These are phyloP conservation scores for Cladosporium sphaerospermum DNA, from an alignment of 2,329 filamentous ascomycete species.

Conservation along the genomic window DNA sequence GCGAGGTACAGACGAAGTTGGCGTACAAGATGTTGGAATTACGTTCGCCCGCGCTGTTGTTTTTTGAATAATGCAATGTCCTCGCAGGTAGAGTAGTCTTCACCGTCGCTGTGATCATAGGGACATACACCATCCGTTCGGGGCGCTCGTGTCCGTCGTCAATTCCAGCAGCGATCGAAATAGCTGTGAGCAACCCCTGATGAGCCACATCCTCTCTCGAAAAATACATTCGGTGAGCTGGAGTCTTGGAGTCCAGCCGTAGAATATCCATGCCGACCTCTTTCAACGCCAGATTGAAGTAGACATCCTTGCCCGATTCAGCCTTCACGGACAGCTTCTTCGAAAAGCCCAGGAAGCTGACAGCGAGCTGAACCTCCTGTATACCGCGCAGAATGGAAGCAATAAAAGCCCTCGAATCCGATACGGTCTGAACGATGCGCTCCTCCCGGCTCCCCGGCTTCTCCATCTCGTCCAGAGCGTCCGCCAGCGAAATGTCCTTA, in stretches of 20 bases:
- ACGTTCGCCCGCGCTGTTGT: slow-evolving; percentile 65
- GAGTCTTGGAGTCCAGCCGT: slow-evolving; percentile 83
- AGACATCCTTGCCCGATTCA: slow-evolving; percentile 62
- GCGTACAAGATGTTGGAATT: slow-evolving; percentile 96
- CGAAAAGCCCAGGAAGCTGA: slow-evolving; percentile 83
- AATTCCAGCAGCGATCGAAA: slow-evolving; percentile 85
- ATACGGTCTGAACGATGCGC: slow-evolving; percentile 71
- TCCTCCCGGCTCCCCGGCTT: slow-evolving; percentile 61
- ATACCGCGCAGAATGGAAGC: slow-evolving; percentile 86
- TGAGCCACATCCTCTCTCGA: slow-evolving; percentile 87
- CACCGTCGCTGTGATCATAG: slow-evolving; percentile 93
- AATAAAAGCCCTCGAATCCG: slow-evolving; percentile 87
- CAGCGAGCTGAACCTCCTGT: slow-evolving; percentile 91
- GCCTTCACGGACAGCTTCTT: slow-evolving; percentile 68
- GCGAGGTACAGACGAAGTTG: slow-evolving; percentile 92
- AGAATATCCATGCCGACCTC: slow-evolving; percentile 92
- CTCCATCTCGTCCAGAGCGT: slow-evolving; percentile 69
- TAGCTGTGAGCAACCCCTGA: slow-evolving; percentile 83
- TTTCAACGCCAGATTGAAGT: slow-evolving; percentile 87
- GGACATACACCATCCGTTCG: slow-evolving; percentile 84
- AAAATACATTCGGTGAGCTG: slow-evolving; percentile 98
- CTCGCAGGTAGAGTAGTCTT: slow-evolving; percentile 93
- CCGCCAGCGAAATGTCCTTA: slow-evolving; percentile 58
- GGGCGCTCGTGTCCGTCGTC: slow-evolving; percentile 83
- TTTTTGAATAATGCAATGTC: slow-evolving; percentile 71